phyloP scores from a whole-genome alignment of 768 basidiomycete species.

The Leccinum aurantiacum region DNA sequence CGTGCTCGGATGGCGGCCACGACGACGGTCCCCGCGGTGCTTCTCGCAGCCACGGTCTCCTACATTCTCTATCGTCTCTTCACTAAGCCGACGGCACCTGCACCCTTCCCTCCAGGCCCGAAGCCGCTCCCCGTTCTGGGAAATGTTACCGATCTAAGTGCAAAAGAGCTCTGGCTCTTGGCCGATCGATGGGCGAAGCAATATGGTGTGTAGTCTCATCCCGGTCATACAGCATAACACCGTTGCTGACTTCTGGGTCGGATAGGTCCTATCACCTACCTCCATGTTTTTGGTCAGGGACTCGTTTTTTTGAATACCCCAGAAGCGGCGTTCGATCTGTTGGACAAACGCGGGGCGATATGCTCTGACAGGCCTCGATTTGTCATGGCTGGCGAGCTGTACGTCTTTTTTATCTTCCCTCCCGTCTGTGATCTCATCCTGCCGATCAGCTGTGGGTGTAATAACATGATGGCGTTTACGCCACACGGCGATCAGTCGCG shows the following conservation, averaged over 20 bases:
- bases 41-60: slow-evolving; percentile 20
- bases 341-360: slow-evolving; percentile 68
- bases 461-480: slow-evolving; percentile 73
- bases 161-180: slow-evolving; percentile 65
- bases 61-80: slow-evolving; percentile 20
- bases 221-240: background rate
- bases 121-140: slow-evolving; percentile 64
- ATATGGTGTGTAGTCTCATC: slow-evolving; percentile 49
- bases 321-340: slow-evolving; percentile 57
- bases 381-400: slow-evolving; percentile 73
- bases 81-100: slow-evolving; percentile 23
- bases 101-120: slow-evolving; percentile 64
- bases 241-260: background rate
- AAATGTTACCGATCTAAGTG: slow-evolving; percentile 58
- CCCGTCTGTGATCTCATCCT: slow-evolving; percentile 1
- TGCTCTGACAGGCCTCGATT: slow-evolving; percentile 74
- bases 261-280: slow-evolving; percentile 58
- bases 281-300: slow-evolving; percentile 64
- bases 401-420: slow-evolving; percentile 30
- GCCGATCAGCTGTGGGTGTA: slow-evolving; percentile 50
- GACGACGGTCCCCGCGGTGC: slow-evolving; percentile 16
- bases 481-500: slow-evolving; percentile 61
- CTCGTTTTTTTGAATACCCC: slow-evolving; percentile 67
- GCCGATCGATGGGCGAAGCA: slow-evolving; percentile 59
- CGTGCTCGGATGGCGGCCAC: slow-evolving; percentile 15